Conservation (phyloP, 768 basidiomycete species). For the Pleurotus cornucopiae region DNA sequence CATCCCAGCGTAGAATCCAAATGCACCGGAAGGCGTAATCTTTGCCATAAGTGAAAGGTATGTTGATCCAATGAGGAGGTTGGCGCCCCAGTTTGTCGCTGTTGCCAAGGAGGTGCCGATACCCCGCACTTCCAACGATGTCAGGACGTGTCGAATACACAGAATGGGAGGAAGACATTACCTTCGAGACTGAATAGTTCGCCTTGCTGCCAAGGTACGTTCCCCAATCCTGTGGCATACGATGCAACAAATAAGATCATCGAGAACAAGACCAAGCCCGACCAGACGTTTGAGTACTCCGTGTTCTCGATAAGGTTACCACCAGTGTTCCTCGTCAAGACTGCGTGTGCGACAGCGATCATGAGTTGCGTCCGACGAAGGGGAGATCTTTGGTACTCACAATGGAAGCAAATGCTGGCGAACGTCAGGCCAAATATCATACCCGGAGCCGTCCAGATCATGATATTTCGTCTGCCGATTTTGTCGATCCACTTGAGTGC, state of each 20-base stretch:
- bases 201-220: slow-evolving; percentile 86
- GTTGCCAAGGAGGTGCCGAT: slow-evolving; percentile 74
- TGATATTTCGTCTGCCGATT: slow-evolving; percentile 65
- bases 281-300: slow-evolving; percentile 58
- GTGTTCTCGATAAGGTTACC: slow-evolving; percentile 56
- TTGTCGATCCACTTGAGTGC: slow-evolving; percentile 74
- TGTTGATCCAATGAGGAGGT: slow-evolving; percentile 74
- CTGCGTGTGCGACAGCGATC: slow-evolving; percentile 22
- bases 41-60: slow-evolving; percentile 75
- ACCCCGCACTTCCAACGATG: slow-evolving; percentile 50
- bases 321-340: slow-evolving; percentile 57
- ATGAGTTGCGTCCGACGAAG: no score
- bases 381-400: slow-evolving; percentile 29
- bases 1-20: slow-evolving; percentile 72
- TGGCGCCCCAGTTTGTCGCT: slow-evolving; percentile 74
- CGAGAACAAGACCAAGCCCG: slow-evolving; percentile 64
- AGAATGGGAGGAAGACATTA: slow-evolving; percentile 16
- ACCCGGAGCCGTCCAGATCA: slow-evolving; percentile 67
- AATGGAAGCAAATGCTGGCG: slow-evolving; percentile 63
- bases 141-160: no score
- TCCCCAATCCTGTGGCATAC: slow-evolving; percentile 76
- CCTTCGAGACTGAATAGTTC: slow-evolving; percentile 79
- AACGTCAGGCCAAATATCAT: slow-evolving; percentile 67
- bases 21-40: slow-evolving; percentile 73
- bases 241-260: slow-evolving; percentile 84